Percentiles rank a stretch among this genome's conserved stretches.
These are phyloP conservation scores for Leishmania major DNA, from an alignment of 208 protist genomes.

Conservation along the genomic window DNA sequence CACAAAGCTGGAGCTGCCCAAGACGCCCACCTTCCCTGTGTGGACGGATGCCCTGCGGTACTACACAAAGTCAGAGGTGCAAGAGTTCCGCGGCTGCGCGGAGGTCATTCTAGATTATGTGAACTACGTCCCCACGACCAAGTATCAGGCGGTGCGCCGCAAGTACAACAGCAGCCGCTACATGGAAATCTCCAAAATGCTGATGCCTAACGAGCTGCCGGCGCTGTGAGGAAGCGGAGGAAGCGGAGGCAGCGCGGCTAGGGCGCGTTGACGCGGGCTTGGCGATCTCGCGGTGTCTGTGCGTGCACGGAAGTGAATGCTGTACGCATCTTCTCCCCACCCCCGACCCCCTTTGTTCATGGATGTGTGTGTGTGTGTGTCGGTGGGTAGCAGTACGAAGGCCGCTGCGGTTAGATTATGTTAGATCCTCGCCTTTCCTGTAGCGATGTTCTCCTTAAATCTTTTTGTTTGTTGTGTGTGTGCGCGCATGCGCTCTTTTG, in stretches of 20 bases:
- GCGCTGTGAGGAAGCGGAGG: constrained; percentile 12
- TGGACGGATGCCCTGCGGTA: constrained; percentile 76
- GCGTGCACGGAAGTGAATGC: neutral
- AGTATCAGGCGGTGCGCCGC: constrained; percentile 85
- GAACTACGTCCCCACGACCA: constrained; percentile 76
- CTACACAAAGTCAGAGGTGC: constrained; percentile 65
- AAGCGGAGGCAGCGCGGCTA: neutral
- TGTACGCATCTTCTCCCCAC: neutral
- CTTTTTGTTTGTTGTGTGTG: neutral
- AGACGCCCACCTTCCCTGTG: constrained; percentile 19
- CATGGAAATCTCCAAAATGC: constrained; percentile 78
- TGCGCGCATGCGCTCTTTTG: neutral
- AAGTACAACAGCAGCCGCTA: constrained; percentile 86
- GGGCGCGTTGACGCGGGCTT: neutral
- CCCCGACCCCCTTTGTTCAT: neutral
- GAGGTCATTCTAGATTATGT: constrained; percentile 84
- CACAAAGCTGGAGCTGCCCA: constrained; percentile 42
- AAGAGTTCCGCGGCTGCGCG: constrained; percentile 76
- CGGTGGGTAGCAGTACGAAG: neutral
- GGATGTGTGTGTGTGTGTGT: neutral
- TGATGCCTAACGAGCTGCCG: constrained; percentile 66
- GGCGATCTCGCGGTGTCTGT: neutral
- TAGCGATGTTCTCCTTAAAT: neutral
- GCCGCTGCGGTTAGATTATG: neutral
- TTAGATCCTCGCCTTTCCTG: neutral